These are phyloP conservation scores for Serendipita vermifera DNA, from an alignment of 768 basidiomycete genomes.

Conservation along the genomic window DNA sequence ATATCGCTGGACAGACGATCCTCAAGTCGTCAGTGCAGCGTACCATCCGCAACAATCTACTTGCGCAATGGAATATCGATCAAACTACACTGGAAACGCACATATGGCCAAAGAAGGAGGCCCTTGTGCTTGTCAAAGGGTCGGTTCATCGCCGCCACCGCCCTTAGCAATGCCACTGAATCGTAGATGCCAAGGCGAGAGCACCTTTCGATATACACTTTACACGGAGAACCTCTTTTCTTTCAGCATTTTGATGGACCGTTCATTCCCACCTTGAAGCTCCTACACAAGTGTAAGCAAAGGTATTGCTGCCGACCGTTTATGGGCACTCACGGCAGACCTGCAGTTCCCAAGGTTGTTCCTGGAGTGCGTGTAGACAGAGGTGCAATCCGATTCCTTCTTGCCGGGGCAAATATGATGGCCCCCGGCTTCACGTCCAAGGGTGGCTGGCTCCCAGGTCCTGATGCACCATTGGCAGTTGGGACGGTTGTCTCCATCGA, in stretches of 20 bases:
- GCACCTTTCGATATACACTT: conserved; percentile 83
- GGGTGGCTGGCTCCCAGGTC: conserved; percentile 75
- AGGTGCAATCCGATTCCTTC: conserved; percentile 93
- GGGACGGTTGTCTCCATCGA: conserved; percentile 77
- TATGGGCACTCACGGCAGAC: background rate
- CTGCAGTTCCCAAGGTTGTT: conserved; percentile 75
- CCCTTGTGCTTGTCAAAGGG: conserved; percentile 89
- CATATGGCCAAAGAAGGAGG: conserved; percentile 98
- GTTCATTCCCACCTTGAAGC: conserved; percentile 71
- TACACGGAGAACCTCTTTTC: conserved; percentile 76
- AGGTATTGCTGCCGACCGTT: background rate
- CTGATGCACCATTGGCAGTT: conserved; percentile 50
- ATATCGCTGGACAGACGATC: conserved; percentile 80
- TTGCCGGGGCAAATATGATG: conserved; percentile 93
- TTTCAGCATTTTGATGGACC: conserved; percentile 97
- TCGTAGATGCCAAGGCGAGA: conserved; percentile 58
- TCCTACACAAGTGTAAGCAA: conserved; percentile 80
- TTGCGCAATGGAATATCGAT: conserved; percentile 74
- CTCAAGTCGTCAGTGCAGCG: conserved; percentile 91
- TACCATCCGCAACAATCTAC: conserved; percentile 62
- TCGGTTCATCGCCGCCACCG: conserved; percentile 32
- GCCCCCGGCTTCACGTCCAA: conserved; percentile 90
- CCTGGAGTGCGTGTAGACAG: conserved; percentile 85
- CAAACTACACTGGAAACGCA: conserved; percentile 64
- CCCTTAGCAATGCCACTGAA: conserved; percentile 15